Evolutionary conservation across 1,139 yeast genomes (phyloP), one percentile per base, ranked within the genome.

Genomic region (Diutina mesorugosa): DNA sequence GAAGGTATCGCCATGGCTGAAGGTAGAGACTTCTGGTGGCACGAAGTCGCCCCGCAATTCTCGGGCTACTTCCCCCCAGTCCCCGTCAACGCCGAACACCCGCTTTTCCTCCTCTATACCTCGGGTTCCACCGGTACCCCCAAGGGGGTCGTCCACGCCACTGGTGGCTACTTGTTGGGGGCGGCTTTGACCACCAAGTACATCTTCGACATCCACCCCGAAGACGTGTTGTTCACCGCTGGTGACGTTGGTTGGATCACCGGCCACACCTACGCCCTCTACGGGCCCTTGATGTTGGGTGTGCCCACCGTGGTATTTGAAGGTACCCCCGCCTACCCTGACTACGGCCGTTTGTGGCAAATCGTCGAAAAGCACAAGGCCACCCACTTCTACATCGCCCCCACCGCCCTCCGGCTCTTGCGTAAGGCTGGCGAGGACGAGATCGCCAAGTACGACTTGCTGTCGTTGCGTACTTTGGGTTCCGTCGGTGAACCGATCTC

Each of bases 181-280:
- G 97, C 98, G 54, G 95, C 96, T 57, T 75, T 91, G 73, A 90
- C 98, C 58, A 89, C 97, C 59, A 88, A 86, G 72, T 93, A 91
- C 72, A 88, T 91, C 58, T 93, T 93, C 69, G 99, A 95, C 71
- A 80, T 93, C 58, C 96, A 90, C 69, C 82, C 85, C 57, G 87
- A 87, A 65, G 99, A 93, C 71, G 80, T 87, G 57, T 77, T 93
- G 60, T 93, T 93, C 79, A 91, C 98, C 56, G 97, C 98, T 57
- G 98, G 98, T 70, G 99, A 93, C 72, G 96, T 93, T 57, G 99
- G 99, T 70, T 93, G 99, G 99, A 93, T 93, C 69, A 93, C 99
- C 50, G 99, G 99, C 65, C 99, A 93, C 73, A 87, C 98, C 47
- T 93, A 93, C 68, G 97, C 96, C 46, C 77, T 91, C 60, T 93